A percentile compares a stretch with the other conserved stretches of the same genome.
Evolutionary conservation across 78 protist species (phyloP).

Genomic region (Salpingoeca rosetta): DNA sequence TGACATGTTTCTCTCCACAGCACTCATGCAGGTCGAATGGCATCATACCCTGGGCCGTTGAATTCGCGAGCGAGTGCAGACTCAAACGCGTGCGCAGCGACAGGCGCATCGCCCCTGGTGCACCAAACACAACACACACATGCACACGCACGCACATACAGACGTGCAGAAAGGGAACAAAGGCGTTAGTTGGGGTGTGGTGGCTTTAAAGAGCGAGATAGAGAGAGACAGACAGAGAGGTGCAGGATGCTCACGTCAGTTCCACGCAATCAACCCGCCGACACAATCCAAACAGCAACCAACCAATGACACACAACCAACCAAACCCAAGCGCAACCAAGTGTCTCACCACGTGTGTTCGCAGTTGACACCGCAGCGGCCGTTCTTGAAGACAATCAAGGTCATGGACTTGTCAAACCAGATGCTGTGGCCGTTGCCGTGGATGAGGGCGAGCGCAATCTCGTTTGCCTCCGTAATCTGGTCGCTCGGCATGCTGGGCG

Average conservation of each 20-base stretch:
- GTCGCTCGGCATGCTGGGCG: neutral
- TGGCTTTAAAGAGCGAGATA: too few species aligned
- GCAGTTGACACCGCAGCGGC: constrained; percentile 27
- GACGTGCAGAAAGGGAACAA: too few species aligned
- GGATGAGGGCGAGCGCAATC: neutral
- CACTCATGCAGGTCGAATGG: too few species aligned
- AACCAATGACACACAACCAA: constrained; percentile 17
- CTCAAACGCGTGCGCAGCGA: neutral
- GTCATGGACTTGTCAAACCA: constrained; percentile 55
- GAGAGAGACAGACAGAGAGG: too few species aligned
- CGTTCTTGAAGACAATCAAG: constrained; percentile 26
- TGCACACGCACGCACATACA: too few species aligned
- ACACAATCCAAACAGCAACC: too few species aligned
- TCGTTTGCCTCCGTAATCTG: neutral
- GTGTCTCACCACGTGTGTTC: constrained; percentile 50
- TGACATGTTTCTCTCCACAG: too few species aligned
- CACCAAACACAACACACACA: too few species aligned
- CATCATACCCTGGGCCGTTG: neutral
- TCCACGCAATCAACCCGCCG: too few species aligned
- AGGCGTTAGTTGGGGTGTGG: too few species aligned
- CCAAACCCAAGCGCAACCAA: too few species aligned
- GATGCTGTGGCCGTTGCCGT: constrained; percentile 26
- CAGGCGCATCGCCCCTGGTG: neutral
- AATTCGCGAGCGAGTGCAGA: neutral
- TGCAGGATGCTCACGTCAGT: too few species aligned